Evolutionary conservation across 2,329 filamentous ascomycete genomes (phyloP), one percentile per base, ranked within the genome.

Genomic region (Chaetomiaceae sp.): DNA sequence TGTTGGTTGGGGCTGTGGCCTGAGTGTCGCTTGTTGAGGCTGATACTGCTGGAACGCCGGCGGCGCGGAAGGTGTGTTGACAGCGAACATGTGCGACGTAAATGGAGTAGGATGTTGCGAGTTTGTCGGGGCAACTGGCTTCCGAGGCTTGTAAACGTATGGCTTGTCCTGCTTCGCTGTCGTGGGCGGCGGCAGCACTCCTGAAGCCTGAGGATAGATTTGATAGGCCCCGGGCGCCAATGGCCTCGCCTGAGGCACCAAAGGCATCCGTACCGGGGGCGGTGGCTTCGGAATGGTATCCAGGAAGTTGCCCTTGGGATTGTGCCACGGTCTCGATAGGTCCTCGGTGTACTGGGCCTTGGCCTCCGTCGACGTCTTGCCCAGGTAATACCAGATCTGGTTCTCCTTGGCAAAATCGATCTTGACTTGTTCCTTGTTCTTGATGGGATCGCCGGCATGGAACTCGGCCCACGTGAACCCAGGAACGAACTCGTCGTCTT

Each of bases 331-430:
- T 12, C 70, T 76, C 8, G 65, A 59, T 39, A 80, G 82, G 70
- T 95, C 84, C 64, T 94, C 88, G 4, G 91, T 95, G 71, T 94
- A 99, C 68, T 95, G 90, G 23, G 91, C 86, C 69, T 86, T 91
- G 50, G 90, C 88, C 65, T 97, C 92, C 6, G 92, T 96, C 20
- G 92, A 97, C 19, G 80, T 82, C 67, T 83, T 83, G 29, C 89
- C 89, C 56, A 99, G 78, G 68, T 96, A 97, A 72, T 90, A 82
- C 89, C 91, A 97, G 17, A 96, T 69, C 66, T 89, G 85, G 57
- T 92, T 81, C 15, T 84, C 77, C 66, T 87, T 88, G 56, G 71
- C 71, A 8, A 96, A 69, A 64, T 95, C 83, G 54, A 95, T 75
- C 70, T 85, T 88, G 65, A 77, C 78, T 68, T 88, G 83, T 50